Evolutionary conservation across 805 yeast species (phyloP).

Genomic region (Huiozyma naganishii): DNA sequence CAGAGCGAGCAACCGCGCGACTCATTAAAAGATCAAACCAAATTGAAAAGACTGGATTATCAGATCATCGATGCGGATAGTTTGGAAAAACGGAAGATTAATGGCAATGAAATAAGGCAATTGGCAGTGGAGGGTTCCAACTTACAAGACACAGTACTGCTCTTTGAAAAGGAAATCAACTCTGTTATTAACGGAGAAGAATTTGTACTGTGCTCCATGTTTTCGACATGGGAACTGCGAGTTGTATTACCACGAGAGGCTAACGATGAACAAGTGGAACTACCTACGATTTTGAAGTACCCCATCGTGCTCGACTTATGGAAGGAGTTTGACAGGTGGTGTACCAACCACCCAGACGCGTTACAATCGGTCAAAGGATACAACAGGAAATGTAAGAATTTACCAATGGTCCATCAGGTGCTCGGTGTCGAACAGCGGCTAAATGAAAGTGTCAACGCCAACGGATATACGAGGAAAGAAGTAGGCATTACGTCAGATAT

Average conservation of each 20-base stretch:
- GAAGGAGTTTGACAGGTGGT: slow-evolving; percentile 67
- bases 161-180: slow-evolving; percentile 35
- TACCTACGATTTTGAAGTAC: slow-evolving; percentile 67
- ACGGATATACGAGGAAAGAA: neutral
- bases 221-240: slow-evolving; percentile 57
- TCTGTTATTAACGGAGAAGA: slow-evolving; percentile 31
- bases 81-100: slow-evolving; percentile 13
- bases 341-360: slow-evolving; percentile 42
- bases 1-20: slow-evolving; percentile 5
- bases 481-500: neutral
- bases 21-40: slow-evolving; percentile 49
- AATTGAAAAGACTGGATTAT: slow-evolving; percentile 62
- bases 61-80: slow-evolving; percentile 44
- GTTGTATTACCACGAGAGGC: slow-evolving; percentile 77
- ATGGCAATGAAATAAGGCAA: slow-evolving; percentile 12
- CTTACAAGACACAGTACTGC: slow-evolving; percentile 58
- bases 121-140: neutral
- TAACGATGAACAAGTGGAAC: slow-evolving; percentile 55
- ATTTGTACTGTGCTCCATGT: slow-evolving; percentile 56
- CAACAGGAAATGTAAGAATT: neutral
- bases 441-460: neutral
- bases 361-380: slow-evolving; percentile 7
- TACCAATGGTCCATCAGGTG: neutral
- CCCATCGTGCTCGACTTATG: slow-evolving; percentile 68
- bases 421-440: neutral